Conservation (phyloP, 176 grass and related monocot genomes). For the Miscanthus lutarioriparius region DNA sequence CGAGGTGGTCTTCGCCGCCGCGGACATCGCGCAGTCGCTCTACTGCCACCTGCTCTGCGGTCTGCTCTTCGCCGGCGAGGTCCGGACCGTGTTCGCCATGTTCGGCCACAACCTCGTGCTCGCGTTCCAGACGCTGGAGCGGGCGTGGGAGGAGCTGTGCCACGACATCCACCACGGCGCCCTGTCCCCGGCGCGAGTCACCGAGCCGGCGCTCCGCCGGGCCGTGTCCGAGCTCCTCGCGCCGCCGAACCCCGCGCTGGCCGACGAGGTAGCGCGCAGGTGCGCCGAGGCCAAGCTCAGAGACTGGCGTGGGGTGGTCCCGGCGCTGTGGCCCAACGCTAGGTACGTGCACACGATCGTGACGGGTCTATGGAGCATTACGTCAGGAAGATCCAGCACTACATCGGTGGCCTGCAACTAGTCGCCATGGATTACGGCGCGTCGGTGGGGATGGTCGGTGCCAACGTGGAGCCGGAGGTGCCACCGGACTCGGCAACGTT, state of each 20-base stretch:
- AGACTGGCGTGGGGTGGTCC: conserved; percentile 71
- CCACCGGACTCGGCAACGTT: conserved; percentile 63
- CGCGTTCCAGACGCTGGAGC: conserved; percentile 73
- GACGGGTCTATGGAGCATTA: conserved; percentile 94
- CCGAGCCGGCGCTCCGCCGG: conserved; percentile 41
- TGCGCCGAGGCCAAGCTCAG: conserved; percentile 3
- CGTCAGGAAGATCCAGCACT: conserved; percentile 65
- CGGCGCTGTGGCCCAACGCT: conserved; percentile 75
- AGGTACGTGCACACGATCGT: conserved; percentile 80
- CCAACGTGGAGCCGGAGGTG: conserved; percentile 56
- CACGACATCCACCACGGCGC: conserved; percentile 62
- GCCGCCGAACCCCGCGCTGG: conserved; percentile 54
- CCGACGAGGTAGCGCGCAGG: conserved; percentile 54
- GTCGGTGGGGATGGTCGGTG: conserved; percentile 76
- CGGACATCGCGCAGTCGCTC: conserved; percentile 68
- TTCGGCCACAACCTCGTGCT: conserved; percentile 84
- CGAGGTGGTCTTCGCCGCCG: conserved; percentile 61
- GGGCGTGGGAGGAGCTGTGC: conserved; percentile 68
- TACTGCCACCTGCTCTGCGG: conserved; percentile 95
- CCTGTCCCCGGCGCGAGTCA: conserved; percentile 50
- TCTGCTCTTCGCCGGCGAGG: conserved; percentile 56
- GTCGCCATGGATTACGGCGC: conserved; percentile 83
- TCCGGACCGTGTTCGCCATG: conserved; percentile 63
- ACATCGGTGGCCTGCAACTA: conserved; percentile 65
- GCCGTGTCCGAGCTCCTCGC: conserved; percentile 56